Percentiles rank a stretch among this genome's conserved stretches.
phyloP scores from a whole-genome alignment of 371 early-diverging fungal species.

The Mucor lusitanicus region DNA sequence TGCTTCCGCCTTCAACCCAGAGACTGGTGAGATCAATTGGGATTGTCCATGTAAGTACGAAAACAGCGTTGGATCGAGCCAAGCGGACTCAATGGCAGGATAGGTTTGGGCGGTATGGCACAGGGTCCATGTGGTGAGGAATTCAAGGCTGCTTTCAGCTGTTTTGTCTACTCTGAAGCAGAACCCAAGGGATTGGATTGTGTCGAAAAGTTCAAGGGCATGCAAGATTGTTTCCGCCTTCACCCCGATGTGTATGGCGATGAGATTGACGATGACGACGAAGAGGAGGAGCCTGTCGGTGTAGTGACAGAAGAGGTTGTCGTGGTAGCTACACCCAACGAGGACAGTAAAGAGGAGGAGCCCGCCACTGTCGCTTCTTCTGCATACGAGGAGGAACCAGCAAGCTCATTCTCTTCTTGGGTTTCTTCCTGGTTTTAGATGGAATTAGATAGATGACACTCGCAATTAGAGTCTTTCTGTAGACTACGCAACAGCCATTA shows the following conservation, averaged over 20 bases:
- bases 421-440: conserved; percentile 23
- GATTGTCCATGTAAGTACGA: conserved; percentile 89
- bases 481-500: background rate
- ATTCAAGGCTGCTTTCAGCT: conserved; percentile 96
- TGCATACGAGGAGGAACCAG: conserved; percentile 10
- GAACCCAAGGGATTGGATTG: conserved; percentile 92
- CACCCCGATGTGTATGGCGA: conserved; percentile 81
- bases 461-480: background rate
- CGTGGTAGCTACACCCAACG: conserved; percentile 12
- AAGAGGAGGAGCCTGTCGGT: conserved; percentile 38
- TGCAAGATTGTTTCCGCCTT: conserved; percentile 86
- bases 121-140: conserved; percentile 95
- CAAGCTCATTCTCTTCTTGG: conserved; percentile 15
- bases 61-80: background rate
- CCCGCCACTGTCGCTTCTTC: conserved; percentile 4
- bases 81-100: background rate
- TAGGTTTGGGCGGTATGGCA: conserved; percentile 89
- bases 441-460: background rate
- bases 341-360: conserved; percentile 22
- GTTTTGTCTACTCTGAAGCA: conserved; percentile 89
- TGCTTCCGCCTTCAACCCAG: conserved; percentile 63
- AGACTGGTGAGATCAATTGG: conserved; percentile 98
- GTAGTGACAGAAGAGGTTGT: conserved; percentile 6
- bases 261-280: conserved; percentile 62
- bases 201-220: conserved; percentile 77